Conservation (phyloP, 2,329 filamentous ascomycete genomes). For the Nannizziopsis arthrosporioides region DNA sequence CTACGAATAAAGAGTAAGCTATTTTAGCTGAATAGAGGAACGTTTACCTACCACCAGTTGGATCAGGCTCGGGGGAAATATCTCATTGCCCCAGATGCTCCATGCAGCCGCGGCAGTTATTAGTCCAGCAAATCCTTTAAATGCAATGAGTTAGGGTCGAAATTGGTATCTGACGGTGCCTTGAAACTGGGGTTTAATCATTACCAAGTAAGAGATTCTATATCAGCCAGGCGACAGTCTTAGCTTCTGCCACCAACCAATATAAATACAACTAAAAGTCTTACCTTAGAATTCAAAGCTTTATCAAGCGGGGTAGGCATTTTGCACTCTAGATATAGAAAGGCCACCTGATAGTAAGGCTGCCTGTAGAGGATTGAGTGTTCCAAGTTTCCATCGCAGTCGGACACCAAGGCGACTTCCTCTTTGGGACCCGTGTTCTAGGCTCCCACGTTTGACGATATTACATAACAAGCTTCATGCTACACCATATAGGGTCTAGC, state of each 20-base stretch:
- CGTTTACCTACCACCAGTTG: slow-evolving; percentile 58
- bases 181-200: slow-evolving; percentile 4
- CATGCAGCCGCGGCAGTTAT: slow-evolving; percentile 71
- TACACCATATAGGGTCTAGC: no score
- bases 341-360: background rate
- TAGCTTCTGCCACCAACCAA: background rate
- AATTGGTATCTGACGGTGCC: background rate
- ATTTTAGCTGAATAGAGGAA: slow-evolving; percentile 4
- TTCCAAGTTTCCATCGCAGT: no score
- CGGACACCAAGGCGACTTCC: no score
- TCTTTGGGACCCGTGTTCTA: no score
- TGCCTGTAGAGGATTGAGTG: background rate
- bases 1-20: slow-evolving; percentile 26
- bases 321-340: slow-evolving; percentile 1
- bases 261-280: background rate
- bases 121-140: slow-evolving; percentile 63
- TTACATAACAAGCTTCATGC: no score
- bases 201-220: slow-evolving; percentile 60
- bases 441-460: no score
- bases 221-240: background rate
- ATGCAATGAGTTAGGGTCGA: slow-evolving; percentile 3
- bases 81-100: slow-evolving; percentile 73
- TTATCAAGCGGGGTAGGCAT: slow-evolving; percentile 62
- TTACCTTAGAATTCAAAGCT: slow-evolving; percentile 58
- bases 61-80: slow-evolving; percentile 68